Percentiles rank a stretch among this genome's conserved stretches.
Conservation (phyloP, 2,329 filamentous ascomycete genomes). For the Pestalotiopsis fici region DNA sequence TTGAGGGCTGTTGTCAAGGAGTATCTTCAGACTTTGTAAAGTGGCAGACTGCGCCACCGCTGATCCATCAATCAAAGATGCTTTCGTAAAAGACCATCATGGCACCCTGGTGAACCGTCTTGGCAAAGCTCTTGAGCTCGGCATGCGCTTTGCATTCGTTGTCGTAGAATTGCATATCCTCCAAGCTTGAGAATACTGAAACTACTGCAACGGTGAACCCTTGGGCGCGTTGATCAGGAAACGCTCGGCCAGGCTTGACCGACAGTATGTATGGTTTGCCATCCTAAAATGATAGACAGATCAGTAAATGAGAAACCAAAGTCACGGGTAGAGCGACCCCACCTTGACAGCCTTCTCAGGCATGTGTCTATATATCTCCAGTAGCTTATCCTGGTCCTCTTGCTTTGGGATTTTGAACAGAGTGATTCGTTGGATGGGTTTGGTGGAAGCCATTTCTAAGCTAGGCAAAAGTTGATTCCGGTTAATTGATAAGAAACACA, state of each 20-base stretch:
- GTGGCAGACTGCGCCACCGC: not conserved
- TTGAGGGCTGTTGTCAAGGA: not conserved
- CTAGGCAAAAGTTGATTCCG: not conserved
- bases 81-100: slow-evolving; percentile 17
- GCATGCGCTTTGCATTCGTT: slow-evolving; percentile 25
- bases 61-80: not conserved
- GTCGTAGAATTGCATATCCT: slow-evolving; percentile 62
- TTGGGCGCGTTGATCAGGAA: slow-evolving; percentile 50
- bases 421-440: slow-evolving; percentile 47
- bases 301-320: not conserved
- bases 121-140: slow-evolving; percentile 17
- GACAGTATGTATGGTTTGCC: slow-evolving; percentile 70
- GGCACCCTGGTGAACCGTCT: slow-evolving; percentile 15
- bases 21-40: not conserved
- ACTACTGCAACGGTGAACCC: slow-evolving; percentile 54
- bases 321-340: slow-evolving; percentile 12
- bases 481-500: not conserved
- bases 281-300: slow-evolving; percentile 46
- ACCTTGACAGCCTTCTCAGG: slow-evolving; percentile 43
- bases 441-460: not conserved
- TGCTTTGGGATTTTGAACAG: slow-evolving; percentile 53
- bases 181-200: slow-evolving; percentile 51
- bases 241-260: slow-evolving; percentile 50
- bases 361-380: slow-evolving; percentile 45
- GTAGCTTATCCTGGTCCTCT: slow-evolving; percentile 42